Percentiles rank a stretch among this genome's conserved stretches.
phyloP scores from a whole-genome alignment of 306 rosid genomes.

The Clitoria ternatea region DNA sequence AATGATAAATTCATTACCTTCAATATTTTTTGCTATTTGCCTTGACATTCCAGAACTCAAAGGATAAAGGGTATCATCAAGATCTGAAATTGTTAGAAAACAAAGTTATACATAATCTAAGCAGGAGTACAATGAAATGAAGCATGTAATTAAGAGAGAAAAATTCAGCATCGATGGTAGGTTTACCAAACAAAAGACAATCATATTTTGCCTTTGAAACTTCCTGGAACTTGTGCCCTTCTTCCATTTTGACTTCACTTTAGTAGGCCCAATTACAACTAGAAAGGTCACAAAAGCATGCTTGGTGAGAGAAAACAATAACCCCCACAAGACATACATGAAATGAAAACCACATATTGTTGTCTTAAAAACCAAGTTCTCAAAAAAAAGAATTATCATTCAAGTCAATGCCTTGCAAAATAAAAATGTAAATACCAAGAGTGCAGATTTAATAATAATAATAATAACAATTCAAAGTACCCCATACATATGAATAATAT shows the following conservation, averaged over 20 bases:
- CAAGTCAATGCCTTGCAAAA: not conserved
- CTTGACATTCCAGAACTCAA: conserved; percentile 57
- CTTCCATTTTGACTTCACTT: conserved; percentile 51
- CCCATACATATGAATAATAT: no score
- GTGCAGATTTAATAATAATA: not conserved
- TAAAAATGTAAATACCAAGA: not conserved
- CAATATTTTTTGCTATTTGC: conserved; percentile 55
- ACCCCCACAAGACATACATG: not conserved
- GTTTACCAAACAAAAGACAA: conserved; percentile 74
- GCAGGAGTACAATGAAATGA: not conserved
- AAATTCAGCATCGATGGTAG: not conserved
- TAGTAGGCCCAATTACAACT: not conserved
- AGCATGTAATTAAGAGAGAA: not conserved
- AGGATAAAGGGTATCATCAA: conserved; percentile 95
- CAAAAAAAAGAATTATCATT: not conserved
- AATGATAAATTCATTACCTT: conserved; percentile 41
- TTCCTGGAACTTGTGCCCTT: conserved; percentile 39
- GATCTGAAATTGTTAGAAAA: conserved; percentile 48
- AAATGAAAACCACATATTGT: not conserved
- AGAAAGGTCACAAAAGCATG: not conserved
- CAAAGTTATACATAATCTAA: not conserved
- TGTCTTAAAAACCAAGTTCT: not conserved
- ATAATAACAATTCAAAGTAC: not conserved
- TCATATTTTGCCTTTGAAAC: conserved; percentile 53
- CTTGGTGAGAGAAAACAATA: not conserved